phyloP scores from a whole-genome alignment of 2,329 filamentous ascomycete genomes.

The Alternaria arborescens region DNA sequence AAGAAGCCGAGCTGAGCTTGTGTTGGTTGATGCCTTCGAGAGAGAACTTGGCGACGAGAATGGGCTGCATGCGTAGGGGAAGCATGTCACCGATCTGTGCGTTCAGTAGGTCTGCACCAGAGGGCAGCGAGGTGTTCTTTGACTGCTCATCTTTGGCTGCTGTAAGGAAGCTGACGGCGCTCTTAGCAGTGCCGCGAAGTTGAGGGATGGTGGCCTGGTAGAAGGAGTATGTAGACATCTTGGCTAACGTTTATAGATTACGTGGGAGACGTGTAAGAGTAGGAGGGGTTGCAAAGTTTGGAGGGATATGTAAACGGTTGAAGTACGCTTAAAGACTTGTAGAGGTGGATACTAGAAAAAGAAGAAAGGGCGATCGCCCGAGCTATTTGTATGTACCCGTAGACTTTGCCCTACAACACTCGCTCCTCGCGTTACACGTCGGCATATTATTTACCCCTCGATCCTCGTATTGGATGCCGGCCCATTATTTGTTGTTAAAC shows the following conservation, averaged over 20 bases:
- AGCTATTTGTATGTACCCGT: background rate
- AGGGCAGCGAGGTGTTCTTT: conserved; percentile 16
- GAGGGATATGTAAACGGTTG: background rate
- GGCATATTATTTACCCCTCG: background rate
- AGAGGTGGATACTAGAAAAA: background rate
- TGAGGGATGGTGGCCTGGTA: conserved; percentile 28
- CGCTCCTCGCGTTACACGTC: background rate
- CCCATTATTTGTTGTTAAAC: conserved; percentile 2
- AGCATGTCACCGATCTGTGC: conserved; percentile 28
- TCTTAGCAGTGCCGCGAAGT: conserved; percentile 15
- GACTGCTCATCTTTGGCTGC: conserved; percentile 28
- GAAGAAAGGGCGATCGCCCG: background rate
- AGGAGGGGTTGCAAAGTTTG: background rate
- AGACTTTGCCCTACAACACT: background rate
- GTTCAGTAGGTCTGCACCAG: conserved; percentile 30
- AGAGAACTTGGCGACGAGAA: conserved; percentile 26
- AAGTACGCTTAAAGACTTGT: background rate
- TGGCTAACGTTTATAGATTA: background rate
- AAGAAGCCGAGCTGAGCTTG: conserved; percentile 13
- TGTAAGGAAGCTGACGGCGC: conserved; percentile 28
- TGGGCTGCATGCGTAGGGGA: conserved; percentile 32
- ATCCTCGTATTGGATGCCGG: background rate
- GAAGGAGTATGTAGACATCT: conserved; percentile 30
- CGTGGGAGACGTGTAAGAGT: background rate
- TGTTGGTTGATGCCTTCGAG: conserved; percentile 15